These are phyloP conservation scores for Solanum ahanhuiri DNA, from an alignment of 257 asterid species.

Conservation along the genomic window DNA sequence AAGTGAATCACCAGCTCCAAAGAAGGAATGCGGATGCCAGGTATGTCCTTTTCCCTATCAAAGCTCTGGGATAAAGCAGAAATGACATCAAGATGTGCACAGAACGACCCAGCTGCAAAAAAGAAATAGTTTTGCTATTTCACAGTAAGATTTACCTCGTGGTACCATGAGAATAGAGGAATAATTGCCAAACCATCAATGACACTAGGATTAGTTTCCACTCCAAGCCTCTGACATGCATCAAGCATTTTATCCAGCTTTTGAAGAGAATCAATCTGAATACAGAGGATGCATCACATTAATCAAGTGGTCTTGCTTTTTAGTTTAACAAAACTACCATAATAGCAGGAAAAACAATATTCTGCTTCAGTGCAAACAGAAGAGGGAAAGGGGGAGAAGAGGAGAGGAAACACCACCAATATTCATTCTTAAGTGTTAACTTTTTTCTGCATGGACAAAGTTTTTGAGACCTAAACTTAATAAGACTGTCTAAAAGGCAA, in stretches of 20 bases:
- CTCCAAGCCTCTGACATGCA: constrained; percentile 49
- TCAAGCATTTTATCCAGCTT: constrained; percentile 66
- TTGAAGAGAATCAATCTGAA: constrained; percentile 54
- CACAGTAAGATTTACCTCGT: constrained; percentile 41
- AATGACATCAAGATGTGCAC: background rate
- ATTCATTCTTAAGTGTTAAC: background rate
- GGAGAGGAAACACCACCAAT: background rate
- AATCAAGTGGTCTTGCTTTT: background rate
- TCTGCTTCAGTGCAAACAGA: background rate
- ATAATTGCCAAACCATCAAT: constrained; percentile 61
- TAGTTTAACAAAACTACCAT: background rate
- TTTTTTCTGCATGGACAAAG: background rate
- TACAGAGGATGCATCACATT: background rate
- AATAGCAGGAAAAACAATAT: background rate
- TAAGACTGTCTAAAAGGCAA: background rate
- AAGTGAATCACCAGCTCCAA: constrained; percentile 93
- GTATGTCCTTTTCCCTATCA: constrained; percentile 69
- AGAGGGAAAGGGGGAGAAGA: background rate
- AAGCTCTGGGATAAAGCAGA: constrained; percentile 48
- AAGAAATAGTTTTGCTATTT: background rate
- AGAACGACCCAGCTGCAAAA: background rate
- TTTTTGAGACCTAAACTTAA: background rate
- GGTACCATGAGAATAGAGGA: constrained; percentile 87
- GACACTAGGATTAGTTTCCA: constrained; percentile 53
- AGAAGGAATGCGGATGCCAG: constrained; percentile 61